Evolutionary conservation across 2,329 filamentous ascomycete genomes (phyloP).

Genomic region (Gnomoniopsis sp.): DNA sequence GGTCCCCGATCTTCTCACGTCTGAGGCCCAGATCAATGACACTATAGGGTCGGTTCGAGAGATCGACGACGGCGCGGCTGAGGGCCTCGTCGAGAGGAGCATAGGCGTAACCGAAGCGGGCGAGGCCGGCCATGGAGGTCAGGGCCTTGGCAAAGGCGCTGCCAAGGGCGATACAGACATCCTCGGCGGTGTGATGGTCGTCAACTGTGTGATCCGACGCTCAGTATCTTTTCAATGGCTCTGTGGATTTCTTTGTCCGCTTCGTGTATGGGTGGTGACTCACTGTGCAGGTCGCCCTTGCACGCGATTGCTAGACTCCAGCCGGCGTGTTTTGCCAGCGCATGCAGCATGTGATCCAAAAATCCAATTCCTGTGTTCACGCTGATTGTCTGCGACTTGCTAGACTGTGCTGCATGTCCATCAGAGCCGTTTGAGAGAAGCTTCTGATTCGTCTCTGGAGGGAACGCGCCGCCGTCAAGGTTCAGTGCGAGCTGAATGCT

Average conservation of each 20-base stretch:
- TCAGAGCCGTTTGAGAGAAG: slow-evolving; percentile 48
- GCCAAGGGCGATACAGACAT: slow-evolving; percentile 88
- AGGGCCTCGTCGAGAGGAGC: slow-evolving; percentile 93
- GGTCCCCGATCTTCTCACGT: slow-evolving; percentile 89
- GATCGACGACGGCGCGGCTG: slow-evolving; percentile 88
- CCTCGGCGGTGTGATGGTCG: slow-evolving; percentile 97
- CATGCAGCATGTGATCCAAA: slow-evolving; percentile 98
- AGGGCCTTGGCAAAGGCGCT: slow-evolving; percentile 79
- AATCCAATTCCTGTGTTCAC: slow-evolving; percentile 95
- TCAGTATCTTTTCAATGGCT: background rate
- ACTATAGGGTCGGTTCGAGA: slow-evolving; percentile 85
- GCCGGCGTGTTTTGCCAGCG: slow-evolving; percentile 89
- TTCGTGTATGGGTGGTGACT: slow-evolving; percentile 28
- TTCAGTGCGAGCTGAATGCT: slow-evolving; percentile 92
- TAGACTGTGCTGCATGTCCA: slow-evolving; percentile 79
- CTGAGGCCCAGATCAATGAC: slow-evolving; percentile 81
- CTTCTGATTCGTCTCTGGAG: slow-evolving; percentile 58
- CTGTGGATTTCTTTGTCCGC: background rate
- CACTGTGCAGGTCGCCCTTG: slow-evolving; percentile 88
- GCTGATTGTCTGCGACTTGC: slow-evolving; percentile 79
- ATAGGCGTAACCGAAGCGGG: slow-evolving; percentile 88
- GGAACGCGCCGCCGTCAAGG: slow-evolving; percentile 82
- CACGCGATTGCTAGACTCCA: slow-evolving; percentile 86
- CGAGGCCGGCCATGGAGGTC: slow-evolving; percentile 70
- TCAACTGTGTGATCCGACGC: slow-evolving; percentile 60